Evolutionary conservation across 1,139 yeast genomes (phyloP), one percentile per base, ranked within the genome.

Genomic region (Debaryomyces nepalensis): DNA sequence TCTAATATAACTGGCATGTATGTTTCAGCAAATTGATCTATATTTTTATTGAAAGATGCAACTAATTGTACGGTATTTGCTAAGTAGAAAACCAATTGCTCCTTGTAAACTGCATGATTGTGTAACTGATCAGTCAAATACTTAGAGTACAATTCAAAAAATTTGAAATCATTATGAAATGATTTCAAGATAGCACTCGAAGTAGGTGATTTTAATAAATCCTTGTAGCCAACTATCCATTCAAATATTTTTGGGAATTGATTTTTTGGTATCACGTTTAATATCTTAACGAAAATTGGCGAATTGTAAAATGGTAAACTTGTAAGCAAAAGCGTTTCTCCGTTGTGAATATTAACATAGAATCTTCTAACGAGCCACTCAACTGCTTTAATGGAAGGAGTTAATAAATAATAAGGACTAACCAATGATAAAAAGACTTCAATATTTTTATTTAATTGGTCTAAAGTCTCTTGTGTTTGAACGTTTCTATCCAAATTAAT

Each of bases 281-380:
- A 68, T 35, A 91, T 70, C 53, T 93, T 81, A 41, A 82, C 75
- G 63, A 93, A 93, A 3, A 87, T 72, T 0, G 90, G 84, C 33
- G 80, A 73, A 51, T 77, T 78, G 61, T 84, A 89, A 64, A 87
- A 87, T 20, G 97, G 95, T 54, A 93, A 71, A 2, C 85, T 76
- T 3, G 90, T 75, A 44, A 91, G 67, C 34, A 95, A 58, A 29
- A 93, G 59, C 45, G 73, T 60, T 60, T 93, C 98, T 0, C 90
- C 71, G 55, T 87, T 89, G 57, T 86, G 85, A 37, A 87, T 74
- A 59, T 93, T 93, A 51, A 88, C 81, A 60, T 87, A 89, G 62
- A 91, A 95, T 54, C 98, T 78, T 68, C 99, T 84, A 19, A 93
- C 84, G 29, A 93, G 79, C 99, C 99, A 93, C 68, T 93, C 99